Evolutionary conservation across 2,329 filamentous ascomycete genomes (phyloP).

Genomic region (Intubia oerlemansii): DNA sequence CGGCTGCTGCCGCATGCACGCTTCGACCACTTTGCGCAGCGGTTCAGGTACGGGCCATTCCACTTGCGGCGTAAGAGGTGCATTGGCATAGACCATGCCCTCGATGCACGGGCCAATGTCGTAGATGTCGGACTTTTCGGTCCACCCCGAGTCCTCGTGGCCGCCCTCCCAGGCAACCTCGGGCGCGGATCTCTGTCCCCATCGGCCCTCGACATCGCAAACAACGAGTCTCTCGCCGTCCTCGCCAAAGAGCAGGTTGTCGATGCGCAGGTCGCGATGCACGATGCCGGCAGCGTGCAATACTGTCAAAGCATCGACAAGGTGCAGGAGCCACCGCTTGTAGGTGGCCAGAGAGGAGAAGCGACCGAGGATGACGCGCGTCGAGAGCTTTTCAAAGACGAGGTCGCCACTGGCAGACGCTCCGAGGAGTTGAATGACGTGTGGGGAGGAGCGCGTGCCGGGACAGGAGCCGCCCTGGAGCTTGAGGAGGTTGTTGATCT

Average conservation of each 20-base stretch:
- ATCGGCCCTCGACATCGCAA: conserved; percentile 11
- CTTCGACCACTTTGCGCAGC: too few relatives aligned
- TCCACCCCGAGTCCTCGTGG: conserved; percentile 5
- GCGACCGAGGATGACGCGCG: conserved; percentile 1
- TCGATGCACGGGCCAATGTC: conserved; percentile 11
- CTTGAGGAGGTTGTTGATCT: conserved; percentile 10
- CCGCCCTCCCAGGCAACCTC: conserved; percentile 8
- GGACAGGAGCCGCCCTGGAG: conserved; percentile 10
- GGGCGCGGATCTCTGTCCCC: conserved; percentile 10
- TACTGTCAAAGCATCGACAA: conserved; percentile 9
- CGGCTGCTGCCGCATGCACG: too few relatives aligned
- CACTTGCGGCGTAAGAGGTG: conserved; percentile 9
- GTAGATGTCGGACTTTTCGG: conserved; percentile 10
- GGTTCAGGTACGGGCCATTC: conserved; percentile 10
- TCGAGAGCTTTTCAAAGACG: conserved; percentile 10
- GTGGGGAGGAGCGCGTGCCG: conserved; percentile 6
- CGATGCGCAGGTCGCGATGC: conserved; percentile 8
- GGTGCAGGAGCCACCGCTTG: conserved; percentile 8
- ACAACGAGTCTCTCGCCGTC: too few relatives aligned
- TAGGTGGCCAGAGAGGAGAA: neutral
- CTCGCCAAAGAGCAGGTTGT: conserved; percentile 12
- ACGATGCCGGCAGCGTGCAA: conserved; percentile 12
- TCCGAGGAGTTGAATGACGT: conserved; percentile 11
- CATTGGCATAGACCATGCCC: conserved; percentile 11
- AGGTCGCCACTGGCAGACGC: conserved; percentile 8